Conservation (phyloP, 78 protist genomes). For the Acrasis kona region DNA sequence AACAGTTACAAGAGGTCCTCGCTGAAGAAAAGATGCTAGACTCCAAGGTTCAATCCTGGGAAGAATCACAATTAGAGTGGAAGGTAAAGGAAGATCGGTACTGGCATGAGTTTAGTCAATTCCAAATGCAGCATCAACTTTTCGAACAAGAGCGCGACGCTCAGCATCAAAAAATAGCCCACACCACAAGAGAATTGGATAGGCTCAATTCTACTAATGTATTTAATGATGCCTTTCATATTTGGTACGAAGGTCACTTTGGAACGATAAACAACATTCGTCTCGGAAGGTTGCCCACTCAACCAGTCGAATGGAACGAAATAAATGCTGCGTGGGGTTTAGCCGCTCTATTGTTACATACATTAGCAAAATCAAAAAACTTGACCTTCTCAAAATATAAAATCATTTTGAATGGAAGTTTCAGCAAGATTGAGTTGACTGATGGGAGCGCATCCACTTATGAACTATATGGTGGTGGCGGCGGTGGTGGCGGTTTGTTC, state of each 20-base stretch:
- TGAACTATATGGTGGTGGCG: neutral
- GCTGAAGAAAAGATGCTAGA: too few species aligned
- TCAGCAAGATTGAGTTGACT: neutral
- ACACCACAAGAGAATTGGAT: conserved; percentile 34
- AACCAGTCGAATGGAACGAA: conserved; percentile 75
- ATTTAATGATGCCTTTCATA: conserved; percentile 75
- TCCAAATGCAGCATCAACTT: neutral
- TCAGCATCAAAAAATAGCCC: neutral
- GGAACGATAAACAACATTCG: conserved; percentile 78
- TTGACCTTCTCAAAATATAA: conserved; percentile 22
- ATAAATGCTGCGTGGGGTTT: conserved; percentile 89
- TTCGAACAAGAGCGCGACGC: neutral
- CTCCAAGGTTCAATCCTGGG: too few species aligned
- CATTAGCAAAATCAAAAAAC: conserved; percentile 33
- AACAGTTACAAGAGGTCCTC: too few species aligned
- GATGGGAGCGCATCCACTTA: neutral
- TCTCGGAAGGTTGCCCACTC: conserved; percentile 60
- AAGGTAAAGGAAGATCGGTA: neutral
- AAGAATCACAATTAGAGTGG: too few species aligned
- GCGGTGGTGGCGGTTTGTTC: conserved; percentile 8
- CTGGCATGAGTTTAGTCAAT: neutral
- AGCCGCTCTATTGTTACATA: conserved; percentile 54
- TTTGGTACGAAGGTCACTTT: conserved; percentile 64
- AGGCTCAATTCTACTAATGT: conserved; percentile 54
- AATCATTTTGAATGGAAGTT: conserved; percentile 4